Evolutionary conservation across 805 yeast species (phyloP), one percentile per base, ranked within the genome.

Genomic region (Saccharomycopsis fermentans): DNA sequence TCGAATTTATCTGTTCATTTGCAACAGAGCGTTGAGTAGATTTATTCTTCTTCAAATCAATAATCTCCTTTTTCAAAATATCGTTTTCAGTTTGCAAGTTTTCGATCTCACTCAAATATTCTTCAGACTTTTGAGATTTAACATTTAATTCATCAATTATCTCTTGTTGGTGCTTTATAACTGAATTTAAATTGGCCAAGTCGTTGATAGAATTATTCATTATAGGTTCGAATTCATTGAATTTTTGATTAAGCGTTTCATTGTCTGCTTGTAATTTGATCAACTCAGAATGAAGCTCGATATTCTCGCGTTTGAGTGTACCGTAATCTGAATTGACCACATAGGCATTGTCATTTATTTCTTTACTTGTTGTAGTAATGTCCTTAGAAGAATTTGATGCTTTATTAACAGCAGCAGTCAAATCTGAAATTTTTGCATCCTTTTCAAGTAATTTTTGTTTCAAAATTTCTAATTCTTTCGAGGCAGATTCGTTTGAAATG

Each of bases 81-180:
- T 79, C 78, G 64, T 73, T 73, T 60, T 79, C 77, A 19, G 69
- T 64, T 64, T 77, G 77, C 72, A 82, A 73, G 11, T 79, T 79
- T 48, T 73, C 72, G 53, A 78, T 69, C 61, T 80, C 78, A 34
- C 75, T 74, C 57, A 75, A 74, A 59, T 78, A 70, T 4, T 64
- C 68, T 60, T 77, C 76, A 60, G 80, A 77, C 27, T 72, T 75
- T 54, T 69, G 71, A 1, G 83, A 69, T 60, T 77, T 75, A 3
- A 61, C 55, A 17, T 75, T 67, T 63, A 81, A 73, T 16, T 68
- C 66, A 1, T 69, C 71, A 50, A 83, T 75, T 62, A 74, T 70
- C 3, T 68, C 70, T 57, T 79, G 79, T 68, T 82, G 90, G 6
- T 70, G 69, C 63, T 79, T 76, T 32, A 86, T 76, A 26, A 86